Base-by-base conservation (phyloP, 768 basidiomycete species). In the Suillus brevipes region DNA sequence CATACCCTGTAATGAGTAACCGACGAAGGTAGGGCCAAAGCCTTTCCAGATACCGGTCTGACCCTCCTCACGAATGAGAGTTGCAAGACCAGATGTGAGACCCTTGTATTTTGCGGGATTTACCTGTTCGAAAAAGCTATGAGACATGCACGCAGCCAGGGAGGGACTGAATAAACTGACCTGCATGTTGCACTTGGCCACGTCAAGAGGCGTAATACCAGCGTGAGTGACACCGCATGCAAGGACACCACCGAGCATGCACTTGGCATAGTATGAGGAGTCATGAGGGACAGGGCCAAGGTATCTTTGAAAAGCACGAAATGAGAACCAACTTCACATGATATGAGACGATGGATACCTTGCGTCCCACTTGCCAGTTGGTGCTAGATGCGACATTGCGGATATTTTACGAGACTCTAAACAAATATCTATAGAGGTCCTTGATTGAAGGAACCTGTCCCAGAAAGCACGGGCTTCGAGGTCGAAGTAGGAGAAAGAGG, bases 1-100 rank as follows among this genome's bases (percentile, higher is more conserved):
- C 87, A 95, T 89, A 76, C 96, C 96, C 82, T 97, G 96, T 72
- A 95, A 85, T 10, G 94, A 93, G 83, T 96, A 96, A 68, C 96
- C 95, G 79, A 97, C 83, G 67, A 95, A 83, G 65, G 96, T 98
- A 62, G 96, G 96, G 40, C 92, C 92, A 75, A 97, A 83, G 72
- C 96, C 96, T 79, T 97, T 98, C 89, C 95, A 91, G 78, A 97
- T 87, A 78, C 94, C 96, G 45, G 78, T 87, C 66, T 88, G 78
- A 72, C 95, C 92, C 79, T 96, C 92, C 77, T 94, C 92, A 49
- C 85, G 86, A 63, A 91, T 61, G 73, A 95, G 87, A 42, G 84
- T 83, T 63, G 83, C 82, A 68, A 95, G 80, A 69, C 85, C 81
- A 61, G 85, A 80, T 55, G 81, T 70, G 68, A 90, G 87, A 65